Evolutionary conservation across 345 rosid genomes (phyloP), one percentile per base, ranked within the genome.

Genomic region (Anastatica hierochuntica): DNA sequence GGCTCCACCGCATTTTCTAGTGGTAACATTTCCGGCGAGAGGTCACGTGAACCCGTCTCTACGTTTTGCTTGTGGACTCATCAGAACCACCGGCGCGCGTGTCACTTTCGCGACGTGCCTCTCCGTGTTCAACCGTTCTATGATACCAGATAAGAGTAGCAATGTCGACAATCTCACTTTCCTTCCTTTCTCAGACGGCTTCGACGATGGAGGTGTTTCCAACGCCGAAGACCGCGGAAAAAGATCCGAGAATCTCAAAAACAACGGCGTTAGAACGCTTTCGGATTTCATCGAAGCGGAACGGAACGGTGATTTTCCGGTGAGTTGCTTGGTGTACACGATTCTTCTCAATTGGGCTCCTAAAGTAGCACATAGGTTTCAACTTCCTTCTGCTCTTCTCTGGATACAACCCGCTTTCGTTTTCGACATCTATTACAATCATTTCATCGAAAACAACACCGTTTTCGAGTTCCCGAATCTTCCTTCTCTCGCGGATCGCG

Each of bases 1-100:
- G 72, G 44, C 59, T 2, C 59, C 44, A 26, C 79, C 79, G 3
- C 85, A 79, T 56, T 42, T 83, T 64, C 70, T 83, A 19, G 62
- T 87, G 0, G 65, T 83, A 8, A 64, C 83, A 1, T 79, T 14
- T 42, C 89, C 96, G 0, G 74, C 72, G 0, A 84, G 72, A 51
- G 94, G 96, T 50, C 94, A 83, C 71, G 60, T 83, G 16, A 87
- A 83, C 66, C 96, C 94, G 1, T n/a, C 67, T 66, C 78, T 81
- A 73, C 80, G 74, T 24, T 78, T 83, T 16, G 82, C 94, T 62
- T 76, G 62, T 62, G 72, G 79, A 10, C 74, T 87, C 16, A 34
- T 76, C 6, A 63, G 53, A 29, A 42, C 39, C 4, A 45, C 56
- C 13, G 87, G 92, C 0, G 71, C 62, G 2, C 74, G 41, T 9